phyloP scores from a whole-genome alignment of 148 eudicot species.

The Vaccinium vitisidaea region DNA sequence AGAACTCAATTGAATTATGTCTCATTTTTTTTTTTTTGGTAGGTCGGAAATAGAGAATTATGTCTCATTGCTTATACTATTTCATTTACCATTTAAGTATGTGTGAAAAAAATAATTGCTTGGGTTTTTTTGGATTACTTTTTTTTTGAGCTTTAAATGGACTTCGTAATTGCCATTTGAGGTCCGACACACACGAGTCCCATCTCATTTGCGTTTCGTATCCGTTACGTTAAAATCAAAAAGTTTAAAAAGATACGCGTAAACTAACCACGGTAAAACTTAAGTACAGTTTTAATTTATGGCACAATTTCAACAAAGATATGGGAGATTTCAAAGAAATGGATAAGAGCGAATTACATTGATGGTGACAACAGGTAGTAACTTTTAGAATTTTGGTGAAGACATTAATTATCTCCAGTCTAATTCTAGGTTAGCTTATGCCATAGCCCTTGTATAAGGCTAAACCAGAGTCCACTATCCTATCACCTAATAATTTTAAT shows the following conservation, averaged over 20 bases:
- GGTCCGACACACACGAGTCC: too few relatives aligned
- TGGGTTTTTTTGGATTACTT: not conserved
- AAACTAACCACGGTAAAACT: too few relatives aligned
- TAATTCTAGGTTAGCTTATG: not conserved
- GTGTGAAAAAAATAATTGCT: not conserved
- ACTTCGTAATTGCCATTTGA: not conserved
- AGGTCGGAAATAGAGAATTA: too few relatives aligned
- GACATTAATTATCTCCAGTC: not conserved
- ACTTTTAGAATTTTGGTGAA: not conserved
- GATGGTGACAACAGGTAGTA: slow-evolving; percentile 4
- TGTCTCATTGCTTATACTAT: not conserved
- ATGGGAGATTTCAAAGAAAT: not conserved
- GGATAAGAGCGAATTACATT: not conserved
- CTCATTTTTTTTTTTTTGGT: not conserved
- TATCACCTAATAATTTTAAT: not conserved
- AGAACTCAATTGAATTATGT: not conserved
- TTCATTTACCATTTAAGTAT: not conserved
- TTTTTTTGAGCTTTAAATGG: not conserved
- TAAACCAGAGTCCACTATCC: not conserved
- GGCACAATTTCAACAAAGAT: too few relatives aligned
- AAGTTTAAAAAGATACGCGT: too few relatives aligned
- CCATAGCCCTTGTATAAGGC: too few relatives aligned
- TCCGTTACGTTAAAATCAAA: too few relatives aligned
- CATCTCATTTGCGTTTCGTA: too few relatives aligned
- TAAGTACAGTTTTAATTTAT: too few relatives aligned